Evolutionary conservation across 2,329 filamentous ascomycete genomes (phyloP).

Genomic region (Aphanocladium album): DNA sequence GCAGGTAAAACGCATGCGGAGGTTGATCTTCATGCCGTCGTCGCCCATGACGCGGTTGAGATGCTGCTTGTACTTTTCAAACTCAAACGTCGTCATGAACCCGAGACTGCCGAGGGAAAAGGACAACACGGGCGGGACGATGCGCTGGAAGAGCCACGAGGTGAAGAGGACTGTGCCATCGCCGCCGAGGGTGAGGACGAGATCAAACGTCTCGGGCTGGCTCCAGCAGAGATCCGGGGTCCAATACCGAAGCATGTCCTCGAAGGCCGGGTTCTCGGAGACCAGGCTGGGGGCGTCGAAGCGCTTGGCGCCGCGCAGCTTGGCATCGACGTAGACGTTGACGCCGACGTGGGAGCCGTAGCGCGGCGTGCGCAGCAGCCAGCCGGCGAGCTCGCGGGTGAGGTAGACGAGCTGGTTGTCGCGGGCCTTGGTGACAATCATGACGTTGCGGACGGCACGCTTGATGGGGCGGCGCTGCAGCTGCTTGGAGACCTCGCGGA

Average conservation of each 20-base stretch:
- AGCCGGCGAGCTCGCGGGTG: conserved; percentile 80
- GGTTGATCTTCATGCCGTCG: conserved; percentile 90
- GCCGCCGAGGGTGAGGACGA: conserved; percentile 82
- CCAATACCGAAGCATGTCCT: conserved; percentile 89
- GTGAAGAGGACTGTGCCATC: conserved; percentile 86
- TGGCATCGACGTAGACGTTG: conserved; percentile 97
- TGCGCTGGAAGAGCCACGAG: conserved; percentile 85
- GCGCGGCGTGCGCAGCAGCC: conserved; percentile 82
- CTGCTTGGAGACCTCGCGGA: conserved; percentile 93
- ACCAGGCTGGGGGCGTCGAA: conserved; percentile 74
- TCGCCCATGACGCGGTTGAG: conserved; percentile 89
- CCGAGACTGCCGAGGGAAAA: conserved; percentile 81
- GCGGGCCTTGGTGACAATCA: conserved; percentile 97
- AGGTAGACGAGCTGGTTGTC: conserved; percentile 89
- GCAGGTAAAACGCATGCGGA: conserved; percentile 98
- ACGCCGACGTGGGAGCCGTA: conserved; percentile 89
- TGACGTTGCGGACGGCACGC: conserved; percentile 85
- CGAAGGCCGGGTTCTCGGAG: conserved; percentile 68
- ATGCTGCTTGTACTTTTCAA: conserved; percentile 80
- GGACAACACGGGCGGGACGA: conserved; percentile 78
- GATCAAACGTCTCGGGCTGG: conserved; percentile 88
- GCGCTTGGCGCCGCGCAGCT: conserved; percentile 80
- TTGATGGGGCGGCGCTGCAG: conserved; percentile 88
- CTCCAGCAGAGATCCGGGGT: conserved; percentile 93
- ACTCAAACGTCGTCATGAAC: conserved; percentile 87